Conservation (phyloP, 495 filamentous ascomycete genomes). For the Trichodelitschia bisporula region DNA sequence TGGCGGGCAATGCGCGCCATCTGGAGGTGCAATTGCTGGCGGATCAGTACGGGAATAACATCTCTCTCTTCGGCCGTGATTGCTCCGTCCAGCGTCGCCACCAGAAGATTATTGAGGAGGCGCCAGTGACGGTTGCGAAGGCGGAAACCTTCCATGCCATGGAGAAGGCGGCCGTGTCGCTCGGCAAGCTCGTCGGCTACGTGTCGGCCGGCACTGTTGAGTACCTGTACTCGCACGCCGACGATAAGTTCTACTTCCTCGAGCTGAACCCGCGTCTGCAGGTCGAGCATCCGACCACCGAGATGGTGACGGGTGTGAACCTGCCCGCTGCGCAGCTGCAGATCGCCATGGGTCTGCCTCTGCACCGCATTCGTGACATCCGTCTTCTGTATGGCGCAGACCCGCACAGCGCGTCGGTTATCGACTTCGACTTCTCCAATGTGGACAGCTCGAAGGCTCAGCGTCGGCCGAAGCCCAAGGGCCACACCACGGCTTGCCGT, state of each 20-base stretch:
- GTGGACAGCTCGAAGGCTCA: constrained; percentile 67
- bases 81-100: constrained; percentile 96
- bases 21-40: constrained; percentile 93
- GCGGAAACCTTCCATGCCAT: constrained; percentile 73
- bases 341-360: constrained; percentile 93
- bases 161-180: constrained; percentile 87
- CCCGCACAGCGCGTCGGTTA: constrained; percentile 57
- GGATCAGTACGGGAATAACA: constrained; percentile 99
- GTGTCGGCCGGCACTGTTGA: constrained; percentile 97
- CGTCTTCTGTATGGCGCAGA: constrained; percentile 90
- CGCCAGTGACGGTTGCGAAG: constrained; percentile 87
- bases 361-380: constrained; percentile 91
- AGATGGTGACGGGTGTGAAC: constrained; percentile 98
- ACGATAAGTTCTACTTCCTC: constrained; percentile 98
- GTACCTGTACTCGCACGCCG: constrained; percentile 94
- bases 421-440: constrained; percentile 90
- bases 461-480: constrained; percentile 74
- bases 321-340: constrained; percentile 92
- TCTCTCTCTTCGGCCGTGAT: constrained; percentile 94
- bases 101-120: constrained; percentile 99
- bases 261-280: constrained; percentile 96
- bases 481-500: constrained; percentile 93
- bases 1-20: constrained; percentile 88
- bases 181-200: constrained; percentile 87
- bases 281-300: constrained; percentile 96